Conservation (phyloP, 352 stramenopile species). For the Globisporangium radiosum region DNA sequence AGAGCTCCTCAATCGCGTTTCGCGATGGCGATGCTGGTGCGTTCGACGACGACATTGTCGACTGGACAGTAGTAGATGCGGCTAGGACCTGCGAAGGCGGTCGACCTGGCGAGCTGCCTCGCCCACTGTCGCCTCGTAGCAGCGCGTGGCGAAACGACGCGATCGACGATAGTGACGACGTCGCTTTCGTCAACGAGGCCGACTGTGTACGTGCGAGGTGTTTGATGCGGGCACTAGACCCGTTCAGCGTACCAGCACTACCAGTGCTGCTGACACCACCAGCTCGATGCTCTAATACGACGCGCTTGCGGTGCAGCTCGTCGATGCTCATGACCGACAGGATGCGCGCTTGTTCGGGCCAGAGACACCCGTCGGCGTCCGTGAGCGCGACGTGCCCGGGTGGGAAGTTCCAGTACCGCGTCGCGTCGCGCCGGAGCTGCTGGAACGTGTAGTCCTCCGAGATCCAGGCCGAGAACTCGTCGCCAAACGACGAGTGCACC, state of each 20-base stretch:
- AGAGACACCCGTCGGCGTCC: slow-evolving; percentile 62
- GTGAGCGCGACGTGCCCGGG: slow-evolving; percentile 32
- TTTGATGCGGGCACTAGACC: slow-evolving; percentile 4
- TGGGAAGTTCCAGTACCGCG: slow-evolving; percentile 63
- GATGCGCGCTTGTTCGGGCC: slow-evolving; percentile 72
- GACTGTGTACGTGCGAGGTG: slow-evolving; percentile 14
- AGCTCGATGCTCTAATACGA: slow-evolving; percentile 48
- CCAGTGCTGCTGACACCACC: slow-evolving; percentile 2
- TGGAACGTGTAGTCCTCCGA: slow-evolving; percentile 71
- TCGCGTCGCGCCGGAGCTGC: slow-evolving; percentile 58
- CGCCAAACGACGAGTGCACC: slow-evolving; percentile 35
- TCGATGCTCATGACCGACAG: slow-evolving; percentile 49
- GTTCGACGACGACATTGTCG: not conserved
- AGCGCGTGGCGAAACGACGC: slow-evolving; percentile 2
- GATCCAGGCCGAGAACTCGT: slow-evolving; percentile 66
- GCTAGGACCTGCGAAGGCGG: not conserved
- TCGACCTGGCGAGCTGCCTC: not conserved
- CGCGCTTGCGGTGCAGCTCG: slow-evolving; percentile 37
- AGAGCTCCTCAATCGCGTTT: slow-evolving; percentile 60
- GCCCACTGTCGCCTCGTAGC: not conserved
- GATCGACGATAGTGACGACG: not conserved
- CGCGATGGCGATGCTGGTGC: not conserved
- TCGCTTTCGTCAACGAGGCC: not conserved
- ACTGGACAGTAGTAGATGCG: not conserved
- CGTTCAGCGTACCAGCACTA: too few species aligned